Evolutionary conservation across 768 basidiomycete species (phyloP), one percentile per base, ranked within the genome.

Genomic region (Termitomyces sp.): DNA sequence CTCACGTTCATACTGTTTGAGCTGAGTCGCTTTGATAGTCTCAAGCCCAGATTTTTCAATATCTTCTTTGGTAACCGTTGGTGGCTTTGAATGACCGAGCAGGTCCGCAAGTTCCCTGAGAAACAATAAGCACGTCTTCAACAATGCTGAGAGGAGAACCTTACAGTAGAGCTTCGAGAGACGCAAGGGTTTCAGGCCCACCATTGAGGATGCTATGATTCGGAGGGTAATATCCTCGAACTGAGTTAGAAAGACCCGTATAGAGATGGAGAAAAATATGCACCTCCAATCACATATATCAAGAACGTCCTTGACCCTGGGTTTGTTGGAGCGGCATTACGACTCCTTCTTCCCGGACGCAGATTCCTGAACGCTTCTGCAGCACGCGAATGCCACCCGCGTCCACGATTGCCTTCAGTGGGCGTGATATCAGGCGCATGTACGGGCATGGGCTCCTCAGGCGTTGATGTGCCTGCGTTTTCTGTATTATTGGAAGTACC

Each of bases 141-240:
- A 45, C n/a, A 9, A 5, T 8, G 8, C 9, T 1, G 14, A 25
- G 8, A 51, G 12, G 45, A 46, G 15, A 56, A 8, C 79, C 86
- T 20, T 70, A 89, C 88, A 89, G 80, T 36, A 92, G 70, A 4
- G 90, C 89, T 68, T 93, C 91, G 64, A 92, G 91, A 4, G 89
- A 90, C 65, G 91, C 89, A 47, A 91, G 75, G 25, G 83, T 84
- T 65, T 86, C 85, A 2, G 83, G 80, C 17, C 81, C 84, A 29
- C 89, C 91, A n/a, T 87, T 89, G 47, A 96, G 86, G 63, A 98
- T 88, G 55, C 86, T 91, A 71, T 96, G 94, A 67, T 92, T 87
- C 14, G 91, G 88, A 1, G 94, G 92, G 70, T 96, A 97, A 69
- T 94, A 93, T n/a, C 94, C 94, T 91, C 63, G 34, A 10, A 51